Evolutionary conservation across 176 grass and related monocot species (phyloP).

Genomic region (Cocos nucifera): DNA sequence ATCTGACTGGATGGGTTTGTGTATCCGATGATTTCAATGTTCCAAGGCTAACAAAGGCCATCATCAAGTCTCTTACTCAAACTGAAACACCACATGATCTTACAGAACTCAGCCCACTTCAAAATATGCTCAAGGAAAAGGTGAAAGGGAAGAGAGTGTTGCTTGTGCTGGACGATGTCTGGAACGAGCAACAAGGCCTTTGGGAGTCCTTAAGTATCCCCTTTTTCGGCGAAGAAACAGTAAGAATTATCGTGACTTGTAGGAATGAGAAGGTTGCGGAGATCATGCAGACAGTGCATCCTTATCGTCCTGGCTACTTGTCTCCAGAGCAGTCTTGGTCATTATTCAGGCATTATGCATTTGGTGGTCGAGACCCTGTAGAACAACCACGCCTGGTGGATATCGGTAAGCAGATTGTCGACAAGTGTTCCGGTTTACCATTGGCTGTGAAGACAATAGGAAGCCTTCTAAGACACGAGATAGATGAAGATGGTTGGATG

Average conservation of each 20-base stretch:
- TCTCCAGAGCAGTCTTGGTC: slow-evolving; percentile 6
- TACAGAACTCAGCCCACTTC: slow-evolving; percentile 13
- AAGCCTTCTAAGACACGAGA: no score
- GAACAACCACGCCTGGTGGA: not conserved
- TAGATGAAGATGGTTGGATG: no score
- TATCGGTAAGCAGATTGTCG: slow-evolving; percentile 20
- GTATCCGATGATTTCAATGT: slow-evolving; percentile 33
- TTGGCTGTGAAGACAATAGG: slow-evolving; percentile 20
- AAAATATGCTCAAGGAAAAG: not conserved
- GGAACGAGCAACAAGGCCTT: slow-evolving; percentile 2
- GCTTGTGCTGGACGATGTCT: slow-evolving; percentile 42
- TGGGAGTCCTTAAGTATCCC: slow-evolving; percentile 22
- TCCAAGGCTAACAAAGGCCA: slow-evolving; percentile 10
- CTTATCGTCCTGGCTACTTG: slow-evolving; percentile 7
- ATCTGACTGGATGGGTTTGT: slow-evolving; percentile 32
- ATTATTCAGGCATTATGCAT: slow-evolving; percentile 36
- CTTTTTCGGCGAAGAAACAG: not conserved
- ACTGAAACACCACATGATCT: not conserved
- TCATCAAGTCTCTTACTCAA: slow-evolving; percentile 12
- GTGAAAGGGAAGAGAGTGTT: slow-evolving; percentile 7
- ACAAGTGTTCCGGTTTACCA: slow-evolving; percentile 33
- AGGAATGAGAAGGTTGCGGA: slow-evolving; percentile 24
- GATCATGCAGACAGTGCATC: slow-evolving; percentile 8
- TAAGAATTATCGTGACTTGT: slow-evolving; percentile 29
- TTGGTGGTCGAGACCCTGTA: not conserved